Evolutionary conservation across 148 eudicot genomes (phyloP), one percentile per base, ranked within the genome.

Genomic region (Pouteria glomerata): DNA sequence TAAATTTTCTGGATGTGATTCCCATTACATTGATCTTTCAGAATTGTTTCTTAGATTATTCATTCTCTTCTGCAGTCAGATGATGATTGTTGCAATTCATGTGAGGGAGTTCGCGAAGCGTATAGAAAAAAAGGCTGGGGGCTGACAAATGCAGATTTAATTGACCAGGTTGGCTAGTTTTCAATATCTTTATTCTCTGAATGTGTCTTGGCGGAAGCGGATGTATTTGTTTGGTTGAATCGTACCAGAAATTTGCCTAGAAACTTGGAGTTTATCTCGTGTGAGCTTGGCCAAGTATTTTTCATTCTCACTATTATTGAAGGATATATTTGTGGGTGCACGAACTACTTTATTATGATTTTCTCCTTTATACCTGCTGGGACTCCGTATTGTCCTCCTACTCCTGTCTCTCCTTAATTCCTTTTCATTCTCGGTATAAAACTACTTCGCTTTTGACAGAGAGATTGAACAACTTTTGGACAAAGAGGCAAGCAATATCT

Each of bases 71-170:
- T 80, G 80, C 93, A 95, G 99, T 59, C 88, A 34, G 99, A 95
- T 82, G 91, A 95, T 69, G 84, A 95, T 6, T 95, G 99, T 67
- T 95, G 99, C 79, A 95, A 95, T 80, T 81, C 97, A 30, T 95
- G 99, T 85, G 99, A 95, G 83, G 99, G 89, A 75, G 97, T 95
- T 76, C 96, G 89, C 78, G 96, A 95, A 77, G 99, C 99, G 55
- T 95, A 95, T 83, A 77, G 85, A 37, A 91, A 85, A 77, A 89
- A 78, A 69, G 96, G 99, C 50, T 95, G 99, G 99, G 97, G 88
- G 30, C 34, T 91, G 72, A 81, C 91, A 73, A 90, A 91, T 73
- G 39, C 80, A 74, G 99, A 95, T 78, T 59, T 91, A 78, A 83
- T 89, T 67, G 95, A 89, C 83, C 95, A 92, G 97, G 97, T 89